Evolutionary conservation across 805 yeast genomes (phyloP).

Genomic region (Spathaspora passalidarum): DNA sequence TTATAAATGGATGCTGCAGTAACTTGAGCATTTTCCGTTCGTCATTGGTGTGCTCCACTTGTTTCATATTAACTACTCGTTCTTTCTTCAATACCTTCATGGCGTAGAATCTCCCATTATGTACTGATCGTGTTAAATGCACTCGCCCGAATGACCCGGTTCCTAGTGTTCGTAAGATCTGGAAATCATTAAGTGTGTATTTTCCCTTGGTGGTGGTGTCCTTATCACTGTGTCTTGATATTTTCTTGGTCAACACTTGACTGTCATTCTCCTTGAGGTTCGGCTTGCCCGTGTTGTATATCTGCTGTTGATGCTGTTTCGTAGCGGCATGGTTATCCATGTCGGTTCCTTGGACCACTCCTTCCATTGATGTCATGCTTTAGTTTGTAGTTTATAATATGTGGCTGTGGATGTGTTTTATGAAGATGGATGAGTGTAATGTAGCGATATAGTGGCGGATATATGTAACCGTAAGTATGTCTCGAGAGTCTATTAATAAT

Average conservation of each 20-base stretch:
- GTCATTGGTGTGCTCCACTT: constrained; percentile 63
- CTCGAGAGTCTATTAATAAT: too few species aligned
- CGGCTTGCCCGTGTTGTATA: constrained; percentile 18
- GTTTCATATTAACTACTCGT: constrained; percentile 59
- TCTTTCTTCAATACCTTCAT: constrained; percentile 57
- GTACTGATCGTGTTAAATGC: constrained; percentile 55
- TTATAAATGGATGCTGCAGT: constrained; percentile 59
- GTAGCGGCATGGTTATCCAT: too few species aligned
- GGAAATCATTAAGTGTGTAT: constrained; percentile 54
- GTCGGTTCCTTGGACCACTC: constrained; percentile 23
- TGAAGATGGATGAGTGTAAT: too few species aligned
- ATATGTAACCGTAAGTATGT: not conserved
- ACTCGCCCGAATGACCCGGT: constrained; percentile 64
- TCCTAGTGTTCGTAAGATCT: constrained; percentile 55
- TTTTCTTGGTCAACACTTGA: constrained; percentile 1
- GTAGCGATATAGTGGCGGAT: too few species aligned
- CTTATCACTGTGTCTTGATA: constrained; percentile 15
- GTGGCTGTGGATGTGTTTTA: not conserved
- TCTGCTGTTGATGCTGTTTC: constrained; percentile 29
- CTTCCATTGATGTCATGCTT: constrained; percentile 26
- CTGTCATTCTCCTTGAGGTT: constrained; percentile 5
- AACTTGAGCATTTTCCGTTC: constrained; percentile 57
- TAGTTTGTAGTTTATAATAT: not conserved
- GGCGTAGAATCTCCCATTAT: constrained; percentile 58
- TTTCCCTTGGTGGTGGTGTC: constrained; percentile 53